These are phyloP conservation scores for Coemansia sp. DNA, from an alignment of 192 early-diverging fungal genomes.

Conservation along the genomic window DNA sequence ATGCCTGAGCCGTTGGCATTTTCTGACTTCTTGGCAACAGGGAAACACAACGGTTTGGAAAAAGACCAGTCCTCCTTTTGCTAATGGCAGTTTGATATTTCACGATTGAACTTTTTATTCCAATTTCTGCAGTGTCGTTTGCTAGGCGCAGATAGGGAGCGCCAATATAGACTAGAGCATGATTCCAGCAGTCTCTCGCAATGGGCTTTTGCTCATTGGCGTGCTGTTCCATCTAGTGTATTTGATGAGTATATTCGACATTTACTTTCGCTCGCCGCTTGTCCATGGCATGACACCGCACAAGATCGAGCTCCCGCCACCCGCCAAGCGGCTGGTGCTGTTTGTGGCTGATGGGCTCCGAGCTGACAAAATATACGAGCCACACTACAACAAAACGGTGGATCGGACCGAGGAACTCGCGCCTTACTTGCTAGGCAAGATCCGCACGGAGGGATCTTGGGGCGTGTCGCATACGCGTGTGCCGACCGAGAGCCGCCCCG, in stretches of 20 bases:
- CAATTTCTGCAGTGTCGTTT: neutral
- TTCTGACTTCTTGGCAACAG: neutral
- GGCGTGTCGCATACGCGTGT: constrained; percentile 89
- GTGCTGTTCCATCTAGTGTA: constrained; percentile 92
- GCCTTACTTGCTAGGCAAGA: constrained; percentile 59
- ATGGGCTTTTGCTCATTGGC: constrained; percentile 70
- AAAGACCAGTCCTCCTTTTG: neutral
- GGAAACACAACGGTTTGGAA: neutral
- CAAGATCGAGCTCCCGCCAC: constrained; percentile 63
- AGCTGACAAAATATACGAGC: constrained; percentile 88
- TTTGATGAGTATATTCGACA: constrained; percentile 91
- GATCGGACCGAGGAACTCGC: constrained; percentile 37
- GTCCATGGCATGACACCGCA: constrained; percentile 96
- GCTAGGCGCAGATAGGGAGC: neutral
- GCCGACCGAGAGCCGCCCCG: constrained; percentile 93
- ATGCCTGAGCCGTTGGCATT: neutral
- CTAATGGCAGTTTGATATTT: neutral
- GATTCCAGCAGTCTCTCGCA: constrained; percentile 49
- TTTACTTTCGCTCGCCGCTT: constrained; percentile 97
- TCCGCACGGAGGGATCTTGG: constrained; percentile 68
- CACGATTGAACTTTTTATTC: neutral
- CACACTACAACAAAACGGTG: constrained; percentile 54
- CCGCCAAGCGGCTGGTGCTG: constrained; percentile 84
- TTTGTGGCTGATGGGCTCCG: constrained; percentile 92
- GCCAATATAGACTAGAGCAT: constrained; percentile 5